Evolutionary conservation across 2,329 filamentous ascomycete species (phyloP).

Genomic region (Xylariales sp.): DNA sequence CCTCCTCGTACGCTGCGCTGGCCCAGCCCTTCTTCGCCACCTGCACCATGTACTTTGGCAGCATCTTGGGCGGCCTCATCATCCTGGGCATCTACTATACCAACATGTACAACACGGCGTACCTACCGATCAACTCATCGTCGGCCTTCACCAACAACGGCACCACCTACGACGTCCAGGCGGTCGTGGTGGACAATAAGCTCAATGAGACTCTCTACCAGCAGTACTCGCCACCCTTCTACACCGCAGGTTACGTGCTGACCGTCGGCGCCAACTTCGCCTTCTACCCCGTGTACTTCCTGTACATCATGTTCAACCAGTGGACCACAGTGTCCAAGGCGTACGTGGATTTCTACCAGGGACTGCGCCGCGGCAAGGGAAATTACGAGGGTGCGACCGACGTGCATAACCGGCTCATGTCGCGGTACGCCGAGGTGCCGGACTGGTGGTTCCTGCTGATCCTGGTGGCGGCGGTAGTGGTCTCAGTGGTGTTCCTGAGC

Average conservation of each 20-base stretch:
- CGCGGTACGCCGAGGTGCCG: conserved; percentile 39
- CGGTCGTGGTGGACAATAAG: conserved; percentile 30
- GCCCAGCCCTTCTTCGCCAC: conserved; percentile 33
- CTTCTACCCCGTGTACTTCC: conserved; percentile 38
- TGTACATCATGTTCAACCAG: conserved; percentile 38
- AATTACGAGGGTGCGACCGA: conserved; percentile 39
- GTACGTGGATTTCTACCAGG: conserved; percentile 33
- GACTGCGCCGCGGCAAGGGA: conserved; percentile 30
- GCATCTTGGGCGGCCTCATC: conserved; percentile 25
- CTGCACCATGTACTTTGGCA: conserved; percentile 26
- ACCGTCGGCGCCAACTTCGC: conserved; percentile 37
- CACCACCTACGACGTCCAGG: conserved; percentile 33
- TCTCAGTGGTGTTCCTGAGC: conserved; percentile 26
- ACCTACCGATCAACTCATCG: conserved; percentile 39
- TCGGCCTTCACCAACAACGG: conserved; percentile 40
- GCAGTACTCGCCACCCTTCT: conserved; percentile 39
- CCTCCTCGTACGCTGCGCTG: conserved; percentile 27
- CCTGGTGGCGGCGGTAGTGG: conserved; percentile 26
- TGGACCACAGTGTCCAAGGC: conserved; percentile 31
- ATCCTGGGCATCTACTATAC: conserved; percentile 34
- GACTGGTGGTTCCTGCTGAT: conserved; percentile 46
- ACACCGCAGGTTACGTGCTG: conserved; percentile 36
- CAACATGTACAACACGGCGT: conserved; percentile 38
- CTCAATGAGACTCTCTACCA: conserved; percentile 34
- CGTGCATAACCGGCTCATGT: conserved; percentile 37